Evolutionary conservation across 768 basidiomycete species (phyloP).

Genomic region (Saitozyma podzolica): DNA sequence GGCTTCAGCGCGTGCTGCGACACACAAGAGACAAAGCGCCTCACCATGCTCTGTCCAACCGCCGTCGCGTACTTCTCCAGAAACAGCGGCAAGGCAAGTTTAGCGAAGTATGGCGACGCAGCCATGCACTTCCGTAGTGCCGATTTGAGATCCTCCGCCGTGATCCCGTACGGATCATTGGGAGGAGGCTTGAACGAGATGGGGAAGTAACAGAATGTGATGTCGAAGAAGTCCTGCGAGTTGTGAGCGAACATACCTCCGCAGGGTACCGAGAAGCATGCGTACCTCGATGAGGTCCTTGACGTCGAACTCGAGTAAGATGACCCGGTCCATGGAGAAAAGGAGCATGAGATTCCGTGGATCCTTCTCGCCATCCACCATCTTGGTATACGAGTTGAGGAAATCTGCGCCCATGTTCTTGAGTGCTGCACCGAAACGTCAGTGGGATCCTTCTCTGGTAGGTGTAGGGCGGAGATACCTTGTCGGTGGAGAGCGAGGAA

Average conservation of each 20-base stretch:
- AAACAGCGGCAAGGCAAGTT: slow-evolving; percentile 80
- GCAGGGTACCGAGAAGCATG: background rate
- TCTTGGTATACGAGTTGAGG: slow-evolving; percentile 67
- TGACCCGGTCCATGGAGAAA: slow-evolving; percentile 81
- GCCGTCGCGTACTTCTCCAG: slow-evolving; percentile 86
- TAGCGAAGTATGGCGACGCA: slow-evolving; percentile 78
- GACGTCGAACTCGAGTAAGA: slow-evolving; percentile 85
- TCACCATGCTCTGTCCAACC: slow-evolving; percentile 77
- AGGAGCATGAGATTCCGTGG: slow-evolving; percentile 88
- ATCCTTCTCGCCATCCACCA: slow-evolving; percentile 97
- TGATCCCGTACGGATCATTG: slow-evolving; percentile 90
- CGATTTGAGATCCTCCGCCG: slow-evolving; percentile 75
- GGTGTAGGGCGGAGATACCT: slow-evolving; percentile 54
- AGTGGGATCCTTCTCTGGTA: background rate
- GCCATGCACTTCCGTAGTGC: slow-evolving; percentile 66
- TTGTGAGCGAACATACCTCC: background rate
- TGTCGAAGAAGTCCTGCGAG: slow-evolving; percentile 79
- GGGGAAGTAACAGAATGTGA: slow-evolving; percentile 97
- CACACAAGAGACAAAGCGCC: slow-evolving; percentile 1
- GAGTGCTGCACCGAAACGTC: slow-evolving; percentile 58
- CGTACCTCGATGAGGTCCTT: slow-evolving; percentile 72
- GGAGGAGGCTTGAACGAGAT: slow-evolving; percentile 94
- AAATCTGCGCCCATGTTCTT: slow-evolving; percentile 73
- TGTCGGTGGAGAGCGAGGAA: slow-evolving; percentile 71
- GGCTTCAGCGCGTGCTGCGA: slow-evolving; percentile 1